These are phyloP conservation scores for Populus simonii DNA, from an alignment of 345 rosid genomes.

Conservation along the genomic window DNA sequence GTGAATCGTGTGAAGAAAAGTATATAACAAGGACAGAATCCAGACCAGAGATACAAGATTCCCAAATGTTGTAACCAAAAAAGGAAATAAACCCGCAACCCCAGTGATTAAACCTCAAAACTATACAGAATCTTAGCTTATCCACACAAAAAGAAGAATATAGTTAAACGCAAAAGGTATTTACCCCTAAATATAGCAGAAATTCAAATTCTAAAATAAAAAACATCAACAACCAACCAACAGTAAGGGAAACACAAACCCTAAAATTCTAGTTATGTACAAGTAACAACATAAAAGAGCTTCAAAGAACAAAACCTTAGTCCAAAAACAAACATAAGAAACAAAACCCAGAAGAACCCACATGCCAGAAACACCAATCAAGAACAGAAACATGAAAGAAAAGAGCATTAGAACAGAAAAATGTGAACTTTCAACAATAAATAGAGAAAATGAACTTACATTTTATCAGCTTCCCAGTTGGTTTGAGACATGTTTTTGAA, in stretches of 20 bases:
- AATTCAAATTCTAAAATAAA: not conserved
- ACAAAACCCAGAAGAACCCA: slow-evolving; percentile 26
- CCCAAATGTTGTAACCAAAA: not conserved
- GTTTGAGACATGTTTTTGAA: slow-evolving; percentile 65
- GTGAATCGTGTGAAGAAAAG: slow-evolving; percentile 12
- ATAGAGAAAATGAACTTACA: slow-evolving; percentile 46
- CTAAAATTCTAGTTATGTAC: slow-evolving; percentile 23
- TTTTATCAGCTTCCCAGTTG: slow-evolving; percentile 99
- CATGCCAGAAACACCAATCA: slow-evolving; percentile 34
- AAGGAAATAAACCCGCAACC: not conserved
- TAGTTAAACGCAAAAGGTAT: not conserved
- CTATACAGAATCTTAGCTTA: not conserved
- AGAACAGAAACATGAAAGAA: not conserved
- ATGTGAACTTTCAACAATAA: not conserved
- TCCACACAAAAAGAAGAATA: not conserved
- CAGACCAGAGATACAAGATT: slow-evolving; percentile 15
- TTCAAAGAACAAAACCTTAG: slow-evolving; percentile 24
- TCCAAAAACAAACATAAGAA: slow-evolving; percentile 16
- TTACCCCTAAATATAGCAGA: not conserved
- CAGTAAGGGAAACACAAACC: slow-evolving; percentile 27
- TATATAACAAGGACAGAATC: slow-evolving; percentile 10
- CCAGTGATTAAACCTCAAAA: not conserved
- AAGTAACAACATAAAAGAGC: slow-evolving; percentile 8
- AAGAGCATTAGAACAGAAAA: not conserved
- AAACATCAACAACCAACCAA: slow-evolving; percentile 2